Conservation (phyloP, 2,329 filamentous ascomycete species). For the Trichoderma lentiforme region DNA sequence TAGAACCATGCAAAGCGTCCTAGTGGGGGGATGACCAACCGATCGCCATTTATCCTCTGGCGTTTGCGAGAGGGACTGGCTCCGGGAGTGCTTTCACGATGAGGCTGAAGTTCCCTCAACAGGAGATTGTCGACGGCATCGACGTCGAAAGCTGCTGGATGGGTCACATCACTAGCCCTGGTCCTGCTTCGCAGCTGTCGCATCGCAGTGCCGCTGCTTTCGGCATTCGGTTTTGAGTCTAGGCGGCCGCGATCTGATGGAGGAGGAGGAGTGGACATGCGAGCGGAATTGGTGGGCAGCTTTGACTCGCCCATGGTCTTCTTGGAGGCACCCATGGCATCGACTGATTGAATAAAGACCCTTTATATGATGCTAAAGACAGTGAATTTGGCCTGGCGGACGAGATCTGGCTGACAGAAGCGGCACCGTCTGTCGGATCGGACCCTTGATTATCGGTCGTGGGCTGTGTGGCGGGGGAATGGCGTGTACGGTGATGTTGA, state of each 20-base stretch:
- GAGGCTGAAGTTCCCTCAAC: constrained; percentile 50
- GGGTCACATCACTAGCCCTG: constrained; percentile 36
- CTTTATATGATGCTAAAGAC: background rate
- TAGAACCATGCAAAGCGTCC: constrained; percentile 20
- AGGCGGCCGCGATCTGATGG: constrained; percentile 42
- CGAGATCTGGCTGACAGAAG: background rate
- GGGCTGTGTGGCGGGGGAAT: constrained; percentile 6
- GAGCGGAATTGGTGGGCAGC: constrained; percentile 33
- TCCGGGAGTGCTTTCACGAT: constrained; percentile 50
- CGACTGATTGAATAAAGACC: constrained; percentile 23
- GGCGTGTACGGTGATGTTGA: background rate
- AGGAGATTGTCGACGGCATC: constrained; percentile 51
- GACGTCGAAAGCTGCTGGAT: constrained; percentile 43
- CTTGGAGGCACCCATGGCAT: constrained; percentile 34
- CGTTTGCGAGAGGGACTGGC: constrained; percentile 57
- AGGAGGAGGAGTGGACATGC: constrained; percentile 44
- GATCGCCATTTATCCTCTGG: constrained; percentile 58
- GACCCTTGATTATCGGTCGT: constrained; percentile 1
- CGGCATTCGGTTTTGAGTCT: constrained; percentile 40
- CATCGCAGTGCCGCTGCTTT: constrained; percentile 29
- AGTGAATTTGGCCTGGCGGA: background rate
- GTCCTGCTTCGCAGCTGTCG: constrained; percentile 35
- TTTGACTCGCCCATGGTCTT: constrained; percentile 33
- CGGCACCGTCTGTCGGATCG: constrained; percentile 12
- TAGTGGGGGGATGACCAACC: constrained; percentile 41